Percentiles rank a stretch among this genome's conserved stretches.
Evolutionary conservation across 371 early-diverging fungal species (phyloP).

Genomic region (Entomophthora muscae): DNA sequence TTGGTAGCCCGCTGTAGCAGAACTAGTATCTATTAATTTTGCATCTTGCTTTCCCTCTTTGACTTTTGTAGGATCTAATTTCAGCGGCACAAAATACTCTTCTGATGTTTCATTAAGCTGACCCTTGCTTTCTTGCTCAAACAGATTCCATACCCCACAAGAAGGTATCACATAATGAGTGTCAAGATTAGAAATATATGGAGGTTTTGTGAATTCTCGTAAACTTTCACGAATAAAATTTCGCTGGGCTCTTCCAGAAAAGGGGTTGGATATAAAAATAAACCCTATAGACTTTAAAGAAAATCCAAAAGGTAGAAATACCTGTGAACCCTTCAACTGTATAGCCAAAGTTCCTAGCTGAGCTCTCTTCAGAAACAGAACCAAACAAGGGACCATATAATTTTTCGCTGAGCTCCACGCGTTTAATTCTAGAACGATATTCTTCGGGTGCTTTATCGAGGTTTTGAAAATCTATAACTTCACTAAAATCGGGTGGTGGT

Average conservation of each 20-base stretch:
- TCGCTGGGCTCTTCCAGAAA: conserved; percentile 46
- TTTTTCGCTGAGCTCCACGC: background rate
- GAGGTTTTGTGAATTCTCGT: conserved; percentile 39
- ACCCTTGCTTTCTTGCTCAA: conserved; percentile 20
- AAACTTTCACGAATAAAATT: conserved; percentile 39
- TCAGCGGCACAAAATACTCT: conserved; percentile 14
- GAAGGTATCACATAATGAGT: conserved; percentile 51
- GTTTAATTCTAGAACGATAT: background rate
- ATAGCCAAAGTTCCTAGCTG: background rate
- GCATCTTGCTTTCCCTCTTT: conserved; percentile 11
- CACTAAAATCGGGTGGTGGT: background rate
- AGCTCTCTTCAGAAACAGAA: background rate
- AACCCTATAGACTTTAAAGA: conserved; percentile 23
- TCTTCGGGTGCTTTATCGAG: background rate
- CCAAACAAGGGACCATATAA: background rate
- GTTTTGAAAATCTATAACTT: background rate
- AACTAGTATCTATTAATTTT: conserved; percentile 6
- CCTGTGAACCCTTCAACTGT: background rate
- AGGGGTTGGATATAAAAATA: conserved; percentile 52
- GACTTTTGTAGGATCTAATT: conserved; percentile 12
- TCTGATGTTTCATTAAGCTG: conserved; percentile 13
- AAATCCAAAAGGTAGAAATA: background rate
- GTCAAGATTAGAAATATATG: conserved; percentile 68
- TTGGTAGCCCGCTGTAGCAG: conserved; percentile 9
- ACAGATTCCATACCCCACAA: conserved; percentile 47